Evolutionary conservation across 352 stramenopile genomes (phyloP).

Genomic region (Globisporangium cystogenes): DNA sequence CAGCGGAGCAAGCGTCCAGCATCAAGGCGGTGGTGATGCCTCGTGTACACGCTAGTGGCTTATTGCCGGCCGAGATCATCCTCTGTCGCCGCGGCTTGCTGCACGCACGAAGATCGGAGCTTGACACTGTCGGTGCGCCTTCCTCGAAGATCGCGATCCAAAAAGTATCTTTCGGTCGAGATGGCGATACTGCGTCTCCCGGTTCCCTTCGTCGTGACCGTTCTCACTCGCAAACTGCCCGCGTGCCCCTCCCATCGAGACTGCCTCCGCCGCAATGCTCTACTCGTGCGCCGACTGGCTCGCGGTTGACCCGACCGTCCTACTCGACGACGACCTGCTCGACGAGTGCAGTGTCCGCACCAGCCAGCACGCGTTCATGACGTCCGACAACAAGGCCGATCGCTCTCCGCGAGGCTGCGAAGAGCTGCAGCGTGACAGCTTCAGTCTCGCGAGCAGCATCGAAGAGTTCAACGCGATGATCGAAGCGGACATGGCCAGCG

Average conservation of each 20-base stretch:
- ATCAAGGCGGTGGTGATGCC: too few species aligned
- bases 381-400: background rate
- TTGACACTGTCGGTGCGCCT: too few species aligned
- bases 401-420: conserved; percentile 5
- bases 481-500: conserved; percentile 3
- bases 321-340: background rate
- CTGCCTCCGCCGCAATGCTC: conserved; percentile 1
- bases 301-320: background rate
- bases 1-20: too few species aligned
- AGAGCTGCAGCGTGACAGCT: conserved; percentile 3
- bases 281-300: conserved; percentile 19
- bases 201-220: background rate
- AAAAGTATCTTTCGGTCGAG: background rate
- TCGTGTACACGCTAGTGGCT: too few species aligned
- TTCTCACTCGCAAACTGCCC: background rate
- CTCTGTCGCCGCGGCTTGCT: too few species aligned
- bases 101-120: too few species aligned
- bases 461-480: conserved; percentile 20
- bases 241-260: background rate
- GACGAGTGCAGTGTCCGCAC: background rate
- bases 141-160: background rate
- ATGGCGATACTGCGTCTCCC: background rate
- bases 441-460: conserved; percentile 10
- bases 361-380: background rate
- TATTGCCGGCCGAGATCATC: too few species aligned